Evolutionary conservation across 1,139 yeast genomes (phyloP).

Genomic region (Candida gigantensis): DNA sequence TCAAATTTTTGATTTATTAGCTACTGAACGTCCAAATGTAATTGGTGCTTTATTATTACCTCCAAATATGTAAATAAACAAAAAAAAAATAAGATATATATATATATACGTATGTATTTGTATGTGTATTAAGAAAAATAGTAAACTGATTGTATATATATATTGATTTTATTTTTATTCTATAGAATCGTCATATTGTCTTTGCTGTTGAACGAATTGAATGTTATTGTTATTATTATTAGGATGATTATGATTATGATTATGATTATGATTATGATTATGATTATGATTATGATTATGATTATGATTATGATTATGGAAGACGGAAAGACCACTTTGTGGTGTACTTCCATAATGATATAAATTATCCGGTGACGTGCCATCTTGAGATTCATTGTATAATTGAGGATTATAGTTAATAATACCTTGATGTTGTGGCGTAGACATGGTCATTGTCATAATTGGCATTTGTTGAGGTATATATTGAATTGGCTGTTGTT

Average conservation of each 20-base stretch:
- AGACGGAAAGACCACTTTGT: too few relatives aligned
- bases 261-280: too few relatives aligned
- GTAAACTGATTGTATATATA: not conserved
- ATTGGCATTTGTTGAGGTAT: constrained; percentile 17
- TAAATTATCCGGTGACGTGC: constrained; percentile 4
- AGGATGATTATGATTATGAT: too few relatives aligned
- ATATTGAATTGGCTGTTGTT: constrained; percentile 10
- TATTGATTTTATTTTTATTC: constrained; percentile 1
- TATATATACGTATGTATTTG: not conserved
- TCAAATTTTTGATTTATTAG: constrained; percentile 68
- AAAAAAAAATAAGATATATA: not conserved
- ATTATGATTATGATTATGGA: too few relatives aligned
- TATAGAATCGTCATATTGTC: constrained; percentile 8
- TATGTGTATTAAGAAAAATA: not conserved
- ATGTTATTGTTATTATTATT: too few relatives aligned
- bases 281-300: too few relatives aligned
- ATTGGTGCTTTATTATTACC: constrained; percentile 73
- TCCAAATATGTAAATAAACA: constrained; percentile 52
- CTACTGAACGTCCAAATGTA: constrained; percentile 75
- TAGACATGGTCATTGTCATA: constrained; percentile 46
- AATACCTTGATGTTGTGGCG: constrained; percentile 41
- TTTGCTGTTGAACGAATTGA: constrained; percentile 2
- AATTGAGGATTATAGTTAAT: constrained; percentile 7
- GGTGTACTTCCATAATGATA: not conserved
- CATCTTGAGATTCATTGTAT: not conserved